These are phyloP conservation scores for Russula sp. DNA, from an alignment of 768 basidiomycete genomes.

Conservation along the genomic window DNA sequence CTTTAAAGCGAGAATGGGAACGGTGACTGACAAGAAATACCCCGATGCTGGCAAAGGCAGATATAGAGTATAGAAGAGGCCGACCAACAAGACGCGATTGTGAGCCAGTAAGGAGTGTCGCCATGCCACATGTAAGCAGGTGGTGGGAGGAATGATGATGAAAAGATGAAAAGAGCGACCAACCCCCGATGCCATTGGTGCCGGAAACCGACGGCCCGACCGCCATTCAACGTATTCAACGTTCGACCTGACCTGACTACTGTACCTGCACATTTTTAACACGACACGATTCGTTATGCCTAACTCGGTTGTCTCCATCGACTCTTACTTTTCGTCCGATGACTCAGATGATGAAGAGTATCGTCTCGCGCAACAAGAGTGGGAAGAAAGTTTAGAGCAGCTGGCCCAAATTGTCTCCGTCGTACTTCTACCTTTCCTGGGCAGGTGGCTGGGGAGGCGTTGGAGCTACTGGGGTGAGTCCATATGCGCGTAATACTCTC, in stretches of 20 bases:
- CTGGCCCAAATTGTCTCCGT: constrained; percentile 73
- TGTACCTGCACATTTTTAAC: background rate
- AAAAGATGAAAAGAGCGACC: background rate
- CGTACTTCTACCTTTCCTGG: constrained; percentile 77
- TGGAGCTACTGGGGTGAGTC: constrained; percentile 81
- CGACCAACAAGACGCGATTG: constrained; percentile 64
- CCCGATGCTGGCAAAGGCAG: constrained; percentile 74
- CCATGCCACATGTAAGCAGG: constrained; percentile 47
- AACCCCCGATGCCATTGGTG: background rate
- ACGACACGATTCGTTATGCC: constrained; percentile 40
- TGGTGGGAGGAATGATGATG: constrained; percentile 7
- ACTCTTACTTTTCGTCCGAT: constrained; percentile 41
- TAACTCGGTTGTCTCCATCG: constrained; percentile 51
- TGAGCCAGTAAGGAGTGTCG: constrained; percentile 26
- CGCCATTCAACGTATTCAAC: too few species aligned
- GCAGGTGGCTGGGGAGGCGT: constrained; percentile 81
- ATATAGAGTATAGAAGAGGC: constrained; percentile 70
- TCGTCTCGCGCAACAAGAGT: constrained; percentile 77
- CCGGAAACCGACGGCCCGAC: background rate
- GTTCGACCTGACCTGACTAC: too few species aligned
- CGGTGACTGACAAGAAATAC: constrained; percentile 65
- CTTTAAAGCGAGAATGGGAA: background rate
- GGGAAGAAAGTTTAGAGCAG: constrained; percentile 86
- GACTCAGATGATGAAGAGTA: constrained; percentile 64
- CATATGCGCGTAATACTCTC: background rate